These are phyloP conservation scores for Letharia lupina DNA, from an alignment of 495 filamentous ascomycete species.

Conservation along the genomic window DNA sequence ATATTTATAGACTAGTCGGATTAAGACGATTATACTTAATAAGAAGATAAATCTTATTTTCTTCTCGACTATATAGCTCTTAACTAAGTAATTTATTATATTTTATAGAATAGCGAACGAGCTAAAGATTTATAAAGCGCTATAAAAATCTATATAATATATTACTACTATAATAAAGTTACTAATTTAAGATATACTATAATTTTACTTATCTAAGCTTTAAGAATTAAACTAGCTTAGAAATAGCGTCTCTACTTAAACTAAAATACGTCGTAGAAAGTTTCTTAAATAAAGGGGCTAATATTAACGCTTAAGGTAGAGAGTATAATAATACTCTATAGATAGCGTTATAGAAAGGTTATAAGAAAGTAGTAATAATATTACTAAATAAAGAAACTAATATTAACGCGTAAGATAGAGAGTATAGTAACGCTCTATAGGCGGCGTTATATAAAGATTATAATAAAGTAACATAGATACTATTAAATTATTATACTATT, in stretches of 20 bases:
- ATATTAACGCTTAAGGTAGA: background rate
- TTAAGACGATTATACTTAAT: background rate
- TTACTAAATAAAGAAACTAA: background rate
- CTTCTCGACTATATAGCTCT: slow-evolving; percentile 2
- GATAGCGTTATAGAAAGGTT: background rate
- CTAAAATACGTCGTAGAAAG: no score
- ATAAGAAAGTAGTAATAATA: background rate
- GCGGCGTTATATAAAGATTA: no score
- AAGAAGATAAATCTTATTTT: background rate
- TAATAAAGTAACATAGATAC: no score
- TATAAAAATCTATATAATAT: background rate
- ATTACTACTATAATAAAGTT: background rate
- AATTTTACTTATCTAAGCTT: background rate
- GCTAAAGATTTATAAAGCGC: background rate
- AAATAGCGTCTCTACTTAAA: no score
- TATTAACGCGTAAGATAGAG: background rate
- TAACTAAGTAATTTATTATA: slow-evolving; percentile 3
- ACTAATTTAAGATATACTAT: background rate
- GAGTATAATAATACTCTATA: no score
- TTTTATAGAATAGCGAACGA: background rate
- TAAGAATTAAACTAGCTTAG: slow-evolving; percentile 30
- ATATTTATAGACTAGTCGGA: background rate
- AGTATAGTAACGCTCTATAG: no score
- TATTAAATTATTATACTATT: no score
- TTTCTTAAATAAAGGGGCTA: slow-evolving; percentile 16